These are phyloP conservation scores for Sporothrix pallida DNA, from an alignment of 2,329 filamentous ascomycete genomes.

Conservation along the genomic window DNA sequence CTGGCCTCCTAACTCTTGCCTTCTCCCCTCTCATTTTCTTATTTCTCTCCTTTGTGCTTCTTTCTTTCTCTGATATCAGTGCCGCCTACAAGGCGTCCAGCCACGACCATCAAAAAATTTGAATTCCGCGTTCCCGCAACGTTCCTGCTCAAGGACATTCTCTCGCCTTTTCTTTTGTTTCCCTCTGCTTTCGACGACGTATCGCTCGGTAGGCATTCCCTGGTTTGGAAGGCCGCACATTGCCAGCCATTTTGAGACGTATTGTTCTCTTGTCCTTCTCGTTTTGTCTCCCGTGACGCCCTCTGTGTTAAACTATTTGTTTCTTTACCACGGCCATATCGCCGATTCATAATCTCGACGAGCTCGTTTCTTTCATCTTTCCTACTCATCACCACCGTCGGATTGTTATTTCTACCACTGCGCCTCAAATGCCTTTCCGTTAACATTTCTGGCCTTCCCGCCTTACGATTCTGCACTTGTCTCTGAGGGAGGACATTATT, in stretches of 20 bases:
- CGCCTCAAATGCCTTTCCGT: conserved; percentile 46
- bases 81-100: neutral
- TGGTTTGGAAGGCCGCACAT: neutral
- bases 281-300: neutral
- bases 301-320: neutral
- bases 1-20: neutral
- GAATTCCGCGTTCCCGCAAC: neutral
- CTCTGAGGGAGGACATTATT: conserved; percentile 36
- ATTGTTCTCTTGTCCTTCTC: neutral
- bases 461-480: conserved; percentile 40
- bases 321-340: neutral
- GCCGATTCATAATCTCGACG: neutral
- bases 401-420: conserved; percentile 29
- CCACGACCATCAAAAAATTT: neutral
- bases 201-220: neutral
- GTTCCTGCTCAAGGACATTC: neutral
- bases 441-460: conserved; percentile 41
- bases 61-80: neutral
- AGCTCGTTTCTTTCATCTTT: neutral
- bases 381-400: neutral
- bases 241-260: neutral
- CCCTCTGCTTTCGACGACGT: neutral
- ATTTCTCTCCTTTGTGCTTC: neutral
- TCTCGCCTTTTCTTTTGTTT: neutral
- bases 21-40: neutral